Evolutionary conservation across 345 rosid genomes (phyloP), one percentile per base, ranked within the genome.

Genomic region (Carallia brachiata): DNA sequence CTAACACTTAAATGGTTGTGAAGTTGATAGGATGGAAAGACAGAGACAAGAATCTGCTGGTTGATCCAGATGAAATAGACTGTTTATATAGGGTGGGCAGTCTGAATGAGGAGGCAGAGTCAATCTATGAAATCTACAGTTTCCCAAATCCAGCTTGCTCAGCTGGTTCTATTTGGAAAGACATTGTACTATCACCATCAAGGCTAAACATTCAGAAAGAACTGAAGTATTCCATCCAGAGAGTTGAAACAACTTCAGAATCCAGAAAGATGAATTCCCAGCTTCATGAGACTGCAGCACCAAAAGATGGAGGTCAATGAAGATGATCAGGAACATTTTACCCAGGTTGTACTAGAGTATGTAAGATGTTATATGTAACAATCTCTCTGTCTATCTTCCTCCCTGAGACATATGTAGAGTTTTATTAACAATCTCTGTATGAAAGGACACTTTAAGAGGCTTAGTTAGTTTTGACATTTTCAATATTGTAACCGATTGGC

Each of bases 1-100:
- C 78, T 84, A 63, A 85, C 73, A 71, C 56, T 47, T 37, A 36
- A 65, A 50, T 75, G 71, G 34, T 67, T 64, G 66, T 82, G 78
- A 80, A 95, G 99, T 58, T 95, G 74, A 95, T 92, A 85, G 98
- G 97, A 69, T 90, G 97, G 98, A 96, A 96, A 79, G 99, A 89
- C 61, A 88, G 78, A 73, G 97, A 92, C 73, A 92, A 79, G 84
- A 96, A 88, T 0, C 71, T 90, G 73, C 81, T 92, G 63, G 97
- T 92, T 34, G 99, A 96, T 85, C 90, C 97, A 57, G 98, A 84
- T 57, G 96, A 90, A 76, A 86, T 96, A 66, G 77, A 78, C 15
- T 87, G 91, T 74, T 75, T 96, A 66, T 84, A 88, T 56, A 84
- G 68, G 52, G 87, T 92, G 2, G 87, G 87, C 67, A 74, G 71